These are phyloP conservation scores for Exobasidium cylindrosporum DNA, from an alignment of 1,284 basidiomycete genomes.

Conservation along the genomic window DNA sequence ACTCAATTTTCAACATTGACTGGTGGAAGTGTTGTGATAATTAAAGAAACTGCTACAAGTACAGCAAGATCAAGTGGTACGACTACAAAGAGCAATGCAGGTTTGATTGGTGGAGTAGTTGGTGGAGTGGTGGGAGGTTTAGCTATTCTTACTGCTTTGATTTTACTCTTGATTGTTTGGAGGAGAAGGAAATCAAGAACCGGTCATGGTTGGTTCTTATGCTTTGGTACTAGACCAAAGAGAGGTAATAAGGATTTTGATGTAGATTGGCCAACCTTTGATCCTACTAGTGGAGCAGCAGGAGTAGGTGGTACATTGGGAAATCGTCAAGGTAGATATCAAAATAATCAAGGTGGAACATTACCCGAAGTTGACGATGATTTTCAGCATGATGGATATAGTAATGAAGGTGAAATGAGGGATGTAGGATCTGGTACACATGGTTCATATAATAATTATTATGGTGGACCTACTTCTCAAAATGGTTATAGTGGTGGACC, in stretches of 20 bases:
- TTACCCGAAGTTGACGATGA: conserved; percentile 23
- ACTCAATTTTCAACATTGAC: neutral
- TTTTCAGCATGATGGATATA: conserved; percentile 30
- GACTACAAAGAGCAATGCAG: conserved; percentile 25
- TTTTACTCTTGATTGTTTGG: conserved; percentile 20
- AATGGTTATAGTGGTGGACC: neutral
- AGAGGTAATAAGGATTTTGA: conserved; percentile 22
- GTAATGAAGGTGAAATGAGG: conserved; percentile 30
- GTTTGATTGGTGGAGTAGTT: conserved; percentile 42
- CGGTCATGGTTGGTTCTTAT: conserved; percentile 42
- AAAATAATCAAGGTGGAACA: conserved; percentile 25
- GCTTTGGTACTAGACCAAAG: conserved; percentile 34
- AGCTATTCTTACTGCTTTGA: conserved; percentile 27
- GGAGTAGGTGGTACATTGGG: conserved; percentile 23
- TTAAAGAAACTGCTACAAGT: neutral
- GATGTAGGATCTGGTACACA: conserved; percentile 19
- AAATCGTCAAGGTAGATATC: conserved; percentile 19
- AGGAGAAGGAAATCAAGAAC: conserved; percentile 33
- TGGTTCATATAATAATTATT: conserved; percentile 1
- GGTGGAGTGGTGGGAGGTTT: conserved; percentile 45
- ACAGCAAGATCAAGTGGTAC: neutral
- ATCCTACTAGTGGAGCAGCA: conserved; percentile 26
- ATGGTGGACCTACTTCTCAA: neutral
- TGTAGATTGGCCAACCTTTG: conserved; percentile 39
- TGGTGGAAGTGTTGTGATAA: neutral